These are phyloP conservation scores for Trichoderma guizhouense DNA, from an alignment of 2,329 filamentous ascomycete genomes.

Conservation along the genomic window DNA sequence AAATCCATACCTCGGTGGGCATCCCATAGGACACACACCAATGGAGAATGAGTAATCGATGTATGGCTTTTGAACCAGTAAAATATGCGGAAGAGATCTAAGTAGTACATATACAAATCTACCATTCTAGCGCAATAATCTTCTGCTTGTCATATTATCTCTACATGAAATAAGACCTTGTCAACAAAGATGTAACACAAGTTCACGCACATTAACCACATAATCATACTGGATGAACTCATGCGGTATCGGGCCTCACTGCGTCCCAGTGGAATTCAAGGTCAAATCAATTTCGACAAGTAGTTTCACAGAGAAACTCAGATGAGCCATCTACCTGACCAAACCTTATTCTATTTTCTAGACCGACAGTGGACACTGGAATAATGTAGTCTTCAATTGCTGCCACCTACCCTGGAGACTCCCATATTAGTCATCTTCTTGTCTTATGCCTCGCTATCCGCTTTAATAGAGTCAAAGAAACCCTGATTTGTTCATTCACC, in stretches of 20 bases:
- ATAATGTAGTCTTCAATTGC: not conserved
- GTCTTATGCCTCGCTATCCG: not conserved
- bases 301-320: not conserved
- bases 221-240: not conserved
- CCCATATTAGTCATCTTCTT: not conserved
- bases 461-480: not conserved
- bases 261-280: not conserved
- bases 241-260: not conserved
- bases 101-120: not conserved
- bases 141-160: not conserved
- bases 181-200: not conserved
- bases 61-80: not conserved
- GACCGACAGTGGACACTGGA: not conserved
- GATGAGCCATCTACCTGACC: rapidly evolving
- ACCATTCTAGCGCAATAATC: not conserved
- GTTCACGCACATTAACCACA: not conserved
- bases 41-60: not conserved
- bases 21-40: not conserved
- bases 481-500: not conserved
- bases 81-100: not conserved
- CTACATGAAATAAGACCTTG: rapidly evolving
- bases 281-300: not conserved
- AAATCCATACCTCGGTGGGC: not conserved
- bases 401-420: not conserved
- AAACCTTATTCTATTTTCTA: not conserved